These are phyloP conservation scores for Cicer bijugum DNA, from an alignment of 306 rosid genomes.

Conservation along the genomic window DNA sequence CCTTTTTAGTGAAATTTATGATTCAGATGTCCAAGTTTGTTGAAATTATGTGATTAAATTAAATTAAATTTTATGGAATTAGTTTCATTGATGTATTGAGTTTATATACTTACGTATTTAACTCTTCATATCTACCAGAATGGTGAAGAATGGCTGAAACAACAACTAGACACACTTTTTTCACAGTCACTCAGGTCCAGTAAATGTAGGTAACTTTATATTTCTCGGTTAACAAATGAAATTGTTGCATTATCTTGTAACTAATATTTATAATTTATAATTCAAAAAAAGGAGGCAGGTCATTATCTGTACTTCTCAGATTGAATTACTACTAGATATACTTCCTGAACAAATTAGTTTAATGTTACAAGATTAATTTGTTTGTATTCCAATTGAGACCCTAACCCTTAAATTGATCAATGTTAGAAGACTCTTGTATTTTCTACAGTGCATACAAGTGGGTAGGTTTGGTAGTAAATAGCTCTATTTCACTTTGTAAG, in stretches of 20 bases:
- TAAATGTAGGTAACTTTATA: slow-evolving; percentile 65
- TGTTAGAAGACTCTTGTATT: too few species aligned
- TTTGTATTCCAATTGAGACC: too few species aligned
- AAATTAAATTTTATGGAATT: slow-evolving; percentile 25
- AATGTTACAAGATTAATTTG: neutral
- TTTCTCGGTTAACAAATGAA: slow-evolving; percentile 20
- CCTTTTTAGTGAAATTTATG: too few species aligned
- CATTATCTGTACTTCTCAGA: slow-evolving; percentile 8
- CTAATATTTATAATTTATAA: neutral
- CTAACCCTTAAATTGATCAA: too few species aligned
- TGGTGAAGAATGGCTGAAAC: slow-evolving; percentile 99
- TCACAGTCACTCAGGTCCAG: slow-evolving; percentile 79
- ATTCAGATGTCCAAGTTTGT: too few species aligned
- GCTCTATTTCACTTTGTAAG: too few species aligned
- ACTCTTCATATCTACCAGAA: slow-evolving; percentile 59
- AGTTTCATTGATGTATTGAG: slow-evolving; percentile 7
- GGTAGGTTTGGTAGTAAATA: too few species aligned
- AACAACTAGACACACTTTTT: slow-evolving; percentile 84
- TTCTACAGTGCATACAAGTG: too few species aligned
- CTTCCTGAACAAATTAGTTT: slow-evolving; percentile 7
- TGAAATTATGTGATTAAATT: too few species aligned
- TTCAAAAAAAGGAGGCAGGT: slow-evolving; percentile 1
- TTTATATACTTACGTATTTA: slow-evolving; percentile 33
- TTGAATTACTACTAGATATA: slow-evolving; percentile 15
- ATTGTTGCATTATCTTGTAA: slow-evolving; percentile 27